Percentiles rank a stretch among this genome's conserved stretches.
Conservation (phyloP, 2,329 filamentous ascomycete species). For the Penicillium occitanis region DNA sequence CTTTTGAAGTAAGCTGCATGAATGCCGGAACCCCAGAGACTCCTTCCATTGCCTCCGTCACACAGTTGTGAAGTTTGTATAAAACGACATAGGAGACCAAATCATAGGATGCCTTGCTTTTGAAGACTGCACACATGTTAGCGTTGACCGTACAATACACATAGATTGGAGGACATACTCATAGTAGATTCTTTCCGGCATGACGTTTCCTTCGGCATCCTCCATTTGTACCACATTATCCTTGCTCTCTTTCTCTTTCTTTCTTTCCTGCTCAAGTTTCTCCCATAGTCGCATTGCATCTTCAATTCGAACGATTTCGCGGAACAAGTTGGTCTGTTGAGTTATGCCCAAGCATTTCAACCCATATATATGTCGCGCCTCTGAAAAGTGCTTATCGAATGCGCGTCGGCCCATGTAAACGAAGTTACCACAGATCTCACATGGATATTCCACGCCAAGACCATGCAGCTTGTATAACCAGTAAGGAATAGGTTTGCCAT, state of each 20-base stretch:
- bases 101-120: constrained; percentile 80
- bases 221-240: constrained; percentile 97
- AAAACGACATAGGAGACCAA: not conserved
- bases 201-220: constrained; percentile 94
- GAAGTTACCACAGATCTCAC: constrained; percentile 96
- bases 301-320: constrained; percentile 89
- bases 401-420: constrained; percentile 97
- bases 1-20: not conserved
- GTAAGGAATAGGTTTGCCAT: constrained; percentile 97
- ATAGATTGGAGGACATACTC: constrained; percentile 52
- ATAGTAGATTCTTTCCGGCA: constrained; percentile 98
- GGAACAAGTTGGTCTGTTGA: constrained; percentile 77
- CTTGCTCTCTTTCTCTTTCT: constrained; percentile 70
- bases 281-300: constrained; percentile 88
- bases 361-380: constrained; percentile 88
- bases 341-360: constrained; percentile 92
- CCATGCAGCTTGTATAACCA: constrained; percentile 98
- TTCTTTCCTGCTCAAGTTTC: constrained; percentile 84
- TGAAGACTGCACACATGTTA: constrained; percentile 57
- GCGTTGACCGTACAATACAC: constrained; percentile 18
- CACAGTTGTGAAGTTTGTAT: not conserved
- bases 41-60: constrained; percentile 4
- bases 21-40: constrained; percentile 11
- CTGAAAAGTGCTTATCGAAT: constrained; percentile 98
- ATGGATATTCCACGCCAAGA: constrained; percentile 88